phyloP scores from a whole-genome alignment of 2,329 filamentous ascomycete species.

The Tolypocladium ovalisporum region DNA sequence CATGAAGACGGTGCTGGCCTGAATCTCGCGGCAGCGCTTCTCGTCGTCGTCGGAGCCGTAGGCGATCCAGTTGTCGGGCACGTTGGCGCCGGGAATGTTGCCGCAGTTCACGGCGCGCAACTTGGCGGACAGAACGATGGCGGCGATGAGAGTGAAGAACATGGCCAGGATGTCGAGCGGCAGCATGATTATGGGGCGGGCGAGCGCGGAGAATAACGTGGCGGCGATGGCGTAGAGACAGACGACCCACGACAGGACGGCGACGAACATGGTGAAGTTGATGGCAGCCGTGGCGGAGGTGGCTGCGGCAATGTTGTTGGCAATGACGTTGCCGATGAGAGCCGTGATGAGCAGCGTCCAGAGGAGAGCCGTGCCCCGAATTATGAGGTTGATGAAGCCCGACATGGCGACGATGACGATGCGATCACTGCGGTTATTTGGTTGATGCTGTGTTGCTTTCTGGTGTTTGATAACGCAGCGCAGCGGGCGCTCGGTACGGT shows the following conservation, averaged over 20 bases:
- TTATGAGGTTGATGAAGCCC: slow-evolving; percentile 29
- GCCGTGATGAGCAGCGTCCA: slow-evolving; percentile 42
- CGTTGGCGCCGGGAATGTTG: slow-evolving; percentile 26
- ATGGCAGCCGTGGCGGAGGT: slow-evolving; percentile 33
- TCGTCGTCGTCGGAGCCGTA: slow-evolving; percentile 47
- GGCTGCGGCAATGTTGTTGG: slow-evolving; percentile 32
- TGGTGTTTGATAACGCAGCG: neutral
- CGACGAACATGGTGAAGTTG: slow-evolving; percentile 61
- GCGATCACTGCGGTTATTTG: neutral
- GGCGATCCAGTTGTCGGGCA: slow-evolving; percentile 42
- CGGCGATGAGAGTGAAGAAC: slow-evolving; percentile 61
- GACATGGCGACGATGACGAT: slow-evolving; percentile 10
- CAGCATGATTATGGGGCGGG: slow-evolving; percentile 40
- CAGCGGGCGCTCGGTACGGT: neutral
- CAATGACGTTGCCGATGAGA: slow-evolving; percentile 48
- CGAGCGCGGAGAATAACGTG: slow-evolving; percentile 40
- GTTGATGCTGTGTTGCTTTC: neutral
- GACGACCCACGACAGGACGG: slow-evolving; percentile 53
- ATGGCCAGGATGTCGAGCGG: slow-evolving; percentile 47
- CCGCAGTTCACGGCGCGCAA: slow-evolving; percentile 59
- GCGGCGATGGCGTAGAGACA: slow-evolving; percentile 51
- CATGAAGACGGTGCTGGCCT: slow-evolving; percentile 64
- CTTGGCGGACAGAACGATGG: slow-evolving; percentile 59
- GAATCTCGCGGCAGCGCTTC: slow-evolving; percentile 64
- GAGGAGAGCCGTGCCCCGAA: slow-evolving; percentile 40